Conservation (phyloP, 2,329 filamentous ascomycete species). For the Rhinocladiella mackenziei region DNA sequence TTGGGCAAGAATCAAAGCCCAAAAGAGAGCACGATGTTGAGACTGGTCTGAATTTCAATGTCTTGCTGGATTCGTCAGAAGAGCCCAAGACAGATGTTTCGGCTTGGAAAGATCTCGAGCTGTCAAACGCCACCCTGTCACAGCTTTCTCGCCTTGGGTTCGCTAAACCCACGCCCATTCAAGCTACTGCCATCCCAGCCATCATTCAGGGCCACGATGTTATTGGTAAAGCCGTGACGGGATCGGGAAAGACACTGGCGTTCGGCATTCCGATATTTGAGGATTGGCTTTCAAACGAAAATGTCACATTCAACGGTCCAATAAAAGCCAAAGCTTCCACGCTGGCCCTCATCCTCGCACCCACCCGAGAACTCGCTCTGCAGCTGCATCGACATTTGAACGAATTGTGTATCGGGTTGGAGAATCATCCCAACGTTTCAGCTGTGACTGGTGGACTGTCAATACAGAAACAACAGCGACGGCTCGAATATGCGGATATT, state of each 20-base stretch:
- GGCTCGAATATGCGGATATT: slow-evolving; percentile 79
- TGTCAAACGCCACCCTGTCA: slow-evolving; percentile 68
- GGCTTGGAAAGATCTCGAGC: slow-evolving; percentile 69
- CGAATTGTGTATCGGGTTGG: slow-evolving; percentile 65
- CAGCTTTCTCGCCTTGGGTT: slow-evolving; percentile 79
- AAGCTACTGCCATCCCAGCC: slow-evolving; percentile 72
- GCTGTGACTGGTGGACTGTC: slow-evolving; percentile 89
- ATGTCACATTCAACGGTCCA: slow-evolving; percentile 1
- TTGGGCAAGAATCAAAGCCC: slow-evolving; percentile 18
- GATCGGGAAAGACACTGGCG: slow-evolving; percentile 92
- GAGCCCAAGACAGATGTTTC: slow-evolving; percentile 65
- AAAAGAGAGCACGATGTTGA: slow-evolving; percentile 12
- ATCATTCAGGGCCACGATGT: slow-evolving; percentile 82
- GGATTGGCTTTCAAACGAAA: slow-evolving; percentile 56
- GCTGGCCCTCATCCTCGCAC: slow-evolving; percentile 73
- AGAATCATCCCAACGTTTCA: slow-evolving; percentile 60
- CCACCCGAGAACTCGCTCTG: slow-evolving; percentile 88
- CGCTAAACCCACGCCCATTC: slow-evolving; percentile 74
- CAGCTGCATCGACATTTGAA: slow-evolving; percentile 82
- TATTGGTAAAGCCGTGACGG: slow-evolving; percentile 92
- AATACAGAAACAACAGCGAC: slow-evolving; percentile 88
- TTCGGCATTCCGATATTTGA: slow-evolving; percentile 94
- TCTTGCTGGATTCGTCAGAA: slow-evolving; percentile 36
- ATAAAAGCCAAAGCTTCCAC: slow-evolving; percentile 48
- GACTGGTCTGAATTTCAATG: slow-evolving; percentile 17